These are phyloP conservation scores for Pseudoneurospora amorphoporcata DNA, from an alignment of 495 filamentous ascomycete genomes.

Conservation along the genomic window DNA sequence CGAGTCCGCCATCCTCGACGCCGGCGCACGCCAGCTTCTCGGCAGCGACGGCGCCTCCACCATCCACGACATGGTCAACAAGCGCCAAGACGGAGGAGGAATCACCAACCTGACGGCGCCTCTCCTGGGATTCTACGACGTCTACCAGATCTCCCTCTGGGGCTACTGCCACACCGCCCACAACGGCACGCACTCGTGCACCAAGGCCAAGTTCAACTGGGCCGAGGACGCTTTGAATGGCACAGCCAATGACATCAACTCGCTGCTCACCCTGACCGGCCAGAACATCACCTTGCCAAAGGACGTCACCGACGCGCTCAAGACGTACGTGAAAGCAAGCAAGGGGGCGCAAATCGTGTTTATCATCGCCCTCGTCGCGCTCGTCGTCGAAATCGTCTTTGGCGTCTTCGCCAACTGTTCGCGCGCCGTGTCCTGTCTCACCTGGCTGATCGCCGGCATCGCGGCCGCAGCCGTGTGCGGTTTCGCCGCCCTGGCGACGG, in stretches of 20 bases:
- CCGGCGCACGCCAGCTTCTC: background rate
- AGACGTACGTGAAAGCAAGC: slow-evolving; percentile 57
- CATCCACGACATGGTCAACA: slow-evolving; percentile 1
- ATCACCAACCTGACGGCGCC: slow-evolving; percentile 36
- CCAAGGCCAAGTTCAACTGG: slow-evolving; percentile 65
- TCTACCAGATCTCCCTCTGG: slow-evolving; percentile 77
- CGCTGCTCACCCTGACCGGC: slow-evolving; percentile 30
- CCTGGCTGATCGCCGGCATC: slow-evolving; percentile 35
- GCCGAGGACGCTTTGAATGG: slow-evolving; percentile 52
- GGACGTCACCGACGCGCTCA: slow-evolving; percentile 52
- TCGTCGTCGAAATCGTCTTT: slow-evolving; percentile 66
- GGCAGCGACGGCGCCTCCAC: slow-evolving; percentile 2
- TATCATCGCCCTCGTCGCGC: slow-evolving; percentile 54
- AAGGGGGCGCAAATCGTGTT: slow-evolving; percentile 80
- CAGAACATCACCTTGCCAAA: slow-evolving; percentile 45
- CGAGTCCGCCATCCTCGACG: background rate
- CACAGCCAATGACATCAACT: slow-evolving; percentile 38
- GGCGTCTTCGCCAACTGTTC: slow-evolving; percentile 59
- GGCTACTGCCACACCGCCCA: slow-evolving; percentile 62
- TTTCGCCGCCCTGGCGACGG: slow-evolving; percentile 50
- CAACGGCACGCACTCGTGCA: slow-evolving; percentile 42
- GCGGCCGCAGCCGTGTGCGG: slow-evolving; percentile 52
- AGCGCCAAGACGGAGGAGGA: slow-evolving; percentile 5
- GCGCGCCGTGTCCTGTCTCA: slow-evolving; percentile 37
- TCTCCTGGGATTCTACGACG: slow-evolving; percentile 54